Evolutionary conservation across 2,329 filamentous ascomycete species (phyloP).

Genomic region (Leptographium radiaticola): DNA sequence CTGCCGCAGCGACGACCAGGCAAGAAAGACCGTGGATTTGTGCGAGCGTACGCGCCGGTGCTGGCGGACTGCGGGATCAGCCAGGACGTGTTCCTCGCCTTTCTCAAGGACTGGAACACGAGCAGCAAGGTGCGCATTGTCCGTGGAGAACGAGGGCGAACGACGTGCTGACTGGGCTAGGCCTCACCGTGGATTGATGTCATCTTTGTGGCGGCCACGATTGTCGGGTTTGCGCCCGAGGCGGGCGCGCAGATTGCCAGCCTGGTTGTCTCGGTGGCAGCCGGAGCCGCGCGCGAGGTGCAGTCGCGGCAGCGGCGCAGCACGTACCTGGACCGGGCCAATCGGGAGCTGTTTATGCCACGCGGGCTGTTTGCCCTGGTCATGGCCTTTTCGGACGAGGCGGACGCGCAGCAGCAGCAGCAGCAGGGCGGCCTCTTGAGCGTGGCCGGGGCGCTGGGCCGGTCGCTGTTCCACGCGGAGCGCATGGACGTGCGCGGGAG

Average conservation of each 20-base stretch:
- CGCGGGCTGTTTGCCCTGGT: constrained; percentile 18
- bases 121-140: constrained; percentile 6
- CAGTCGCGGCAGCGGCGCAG: constrained; percentile 15
- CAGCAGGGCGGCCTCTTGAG: background rate
- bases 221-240: constrained; percentile 17
- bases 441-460: background rate
- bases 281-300: constrained; percentile 15
- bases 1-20: constrained; percentile 24
- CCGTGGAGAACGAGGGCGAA: too few species aligned
- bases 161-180: too few species aligned
- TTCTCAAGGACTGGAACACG: constrained; percentile 20
- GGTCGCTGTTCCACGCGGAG: constrained; percentile 4
- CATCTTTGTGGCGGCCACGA: constrained; percentile 11
- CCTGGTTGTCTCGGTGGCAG: constrained; percentile 14
- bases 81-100: constrained; percentile 22
- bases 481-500: constrained; percentile 21
- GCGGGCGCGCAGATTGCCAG: constrained; percentile 17
- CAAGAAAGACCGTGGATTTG: constrained; percentile 22
- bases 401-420: background rate
- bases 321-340: constrained; percentile 17
- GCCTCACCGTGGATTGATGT: constrained; percentile 13
- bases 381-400: constrained; percentile 17
- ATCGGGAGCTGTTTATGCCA: constrained; percentile 18
- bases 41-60: constrained; percentile 24
- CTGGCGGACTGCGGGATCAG: constrained; percentile 21